Evolutionary conservation across 345 rosid species (phyloP).

Genomic region (Linum usitatissimum): DNA sequence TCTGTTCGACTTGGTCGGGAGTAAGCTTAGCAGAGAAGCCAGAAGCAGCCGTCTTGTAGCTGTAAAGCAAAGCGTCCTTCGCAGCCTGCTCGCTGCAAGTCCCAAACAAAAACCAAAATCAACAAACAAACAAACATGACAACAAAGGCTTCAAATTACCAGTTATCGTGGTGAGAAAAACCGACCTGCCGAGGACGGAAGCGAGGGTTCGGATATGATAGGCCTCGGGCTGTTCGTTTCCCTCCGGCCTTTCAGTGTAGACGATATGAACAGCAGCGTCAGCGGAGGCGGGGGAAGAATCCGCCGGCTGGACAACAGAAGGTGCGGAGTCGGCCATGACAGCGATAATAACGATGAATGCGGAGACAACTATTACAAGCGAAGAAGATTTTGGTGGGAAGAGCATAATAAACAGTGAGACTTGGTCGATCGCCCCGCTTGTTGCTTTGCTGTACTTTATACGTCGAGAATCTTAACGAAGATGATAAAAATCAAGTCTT

Average conservation of each 20-base stretch:
- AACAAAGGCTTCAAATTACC: background rate
- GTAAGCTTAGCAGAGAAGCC: conserved; percentile 92
- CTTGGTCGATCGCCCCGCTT: background rate
- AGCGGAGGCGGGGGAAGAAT: background rate
- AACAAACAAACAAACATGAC: background rate
- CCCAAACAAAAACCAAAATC: background rate
- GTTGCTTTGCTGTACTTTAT: background rate
- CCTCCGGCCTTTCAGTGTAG: conserved; percentile 58
- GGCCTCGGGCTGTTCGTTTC: conserved; percentile 45
- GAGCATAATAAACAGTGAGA: background rate
- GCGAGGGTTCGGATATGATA: conserved; percentile 66
- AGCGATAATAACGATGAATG: conserved; percentile 11
- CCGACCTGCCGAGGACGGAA: conserved; percentile 65
- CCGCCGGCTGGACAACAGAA: background rate
- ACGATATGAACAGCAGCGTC: conserved; percentile 58
- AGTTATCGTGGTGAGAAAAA: background rate
- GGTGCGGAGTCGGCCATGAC: conserved; percentile 33
- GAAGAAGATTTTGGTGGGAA: background rate
- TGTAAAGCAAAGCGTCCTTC: conserved; percentile 58
- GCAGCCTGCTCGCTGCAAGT: conserved; percentile 63
- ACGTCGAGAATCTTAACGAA: no score
- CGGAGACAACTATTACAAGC: background rate
- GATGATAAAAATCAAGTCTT: no score
- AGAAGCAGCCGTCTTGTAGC: conserved; percentile 69
- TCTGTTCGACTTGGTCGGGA: conserved; percentile 54